These are phyloP conservation scores for Kitagawia praeruptora DNA, from an alignment of 129 eudicot genomes.

Conservation along the genomic window DNA sequence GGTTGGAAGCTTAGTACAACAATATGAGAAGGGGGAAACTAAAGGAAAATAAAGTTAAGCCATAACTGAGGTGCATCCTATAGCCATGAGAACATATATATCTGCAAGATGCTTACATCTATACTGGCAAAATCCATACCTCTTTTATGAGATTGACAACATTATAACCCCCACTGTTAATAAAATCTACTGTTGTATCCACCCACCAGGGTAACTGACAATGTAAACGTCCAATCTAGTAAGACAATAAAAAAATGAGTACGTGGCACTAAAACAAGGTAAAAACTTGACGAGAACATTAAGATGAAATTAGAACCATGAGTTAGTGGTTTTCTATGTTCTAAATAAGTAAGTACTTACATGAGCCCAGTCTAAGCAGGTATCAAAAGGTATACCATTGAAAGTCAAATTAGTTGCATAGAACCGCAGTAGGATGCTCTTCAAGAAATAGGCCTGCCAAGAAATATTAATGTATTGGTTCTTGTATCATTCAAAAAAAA, in stretches of 20 bases:
- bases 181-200: slow-evolving; percentile 79
- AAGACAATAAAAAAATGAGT: background rate
- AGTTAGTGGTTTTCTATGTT: background rate
- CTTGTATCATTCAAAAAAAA: background rate
- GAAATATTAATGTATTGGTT: slow-evolving; percentile 11
- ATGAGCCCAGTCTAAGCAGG: slow-evolving; percentile 61
- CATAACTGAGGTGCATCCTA: background rate
- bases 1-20: background rate
- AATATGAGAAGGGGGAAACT: background rate
- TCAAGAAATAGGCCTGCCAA: slow-evolving; percentile 58
- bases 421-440: slow-evolving; percentile 70
- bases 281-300: background rate
- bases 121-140: slow-evolving; percentile 24
- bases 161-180: slow-evolving; percentile 82
- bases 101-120: background rate
- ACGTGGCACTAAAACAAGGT: background rate
- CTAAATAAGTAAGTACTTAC: slow-evolving; percentile 28
- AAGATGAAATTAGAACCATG: background rate
- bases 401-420: slow-evolving; percentile 60
- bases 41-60: background rate
- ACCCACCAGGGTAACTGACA: slow-evolving; percentile 91
- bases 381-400: slow-evolving; percentile 39
- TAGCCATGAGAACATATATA: background rate
- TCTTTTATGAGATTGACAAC: slow-evolving; percentile 53
- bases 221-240: slow-evolving; percentile 74